These are phyloP conservation scores for Groenewaldozyma auringiensis DNA, from an alignment of 1,139 yeast genomes.

Conservation along the genomic window DNA sequence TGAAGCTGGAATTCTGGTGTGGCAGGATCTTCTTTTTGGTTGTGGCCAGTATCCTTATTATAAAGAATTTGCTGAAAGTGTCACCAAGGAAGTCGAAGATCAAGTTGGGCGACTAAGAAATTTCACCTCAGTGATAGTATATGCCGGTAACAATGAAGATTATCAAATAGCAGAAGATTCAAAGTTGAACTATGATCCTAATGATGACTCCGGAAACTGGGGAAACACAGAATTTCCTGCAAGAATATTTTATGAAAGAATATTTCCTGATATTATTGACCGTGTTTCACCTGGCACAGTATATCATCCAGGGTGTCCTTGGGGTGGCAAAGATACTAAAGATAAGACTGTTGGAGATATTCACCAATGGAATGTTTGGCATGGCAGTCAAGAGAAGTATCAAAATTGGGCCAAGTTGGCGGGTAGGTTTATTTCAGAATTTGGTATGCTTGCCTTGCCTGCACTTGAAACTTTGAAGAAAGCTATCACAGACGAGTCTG, in stretches of 20 bases:
- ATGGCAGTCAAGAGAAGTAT: constrained; percentile 40
- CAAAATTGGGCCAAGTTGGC: constrained; percentile 39
- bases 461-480: constrained; percentile 27
- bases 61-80: constrained; percentile 25
- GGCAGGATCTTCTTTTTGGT: constrained; percentile 48
- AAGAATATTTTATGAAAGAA: constrained; percentile 35
- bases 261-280: constrained; percentile 32
- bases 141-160: constrained; percentile 38
- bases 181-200: constrained; percentile 29
- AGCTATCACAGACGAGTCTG: constrained; percentile 31
- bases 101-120: constrained; percentile 26
- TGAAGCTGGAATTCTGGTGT: constrained; percentile 36
- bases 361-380: constrained; percentile 49
- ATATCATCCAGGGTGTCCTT: constrained; percentile 42
- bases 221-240: constrained; percentile 38
- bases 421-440: constrained; percentile 42
- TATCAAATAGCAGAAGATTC: constrained; percentile 38
- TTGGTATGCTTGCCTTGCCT: constrained; percentile 43
- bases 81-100: constrained; percentile 30
- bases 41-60: constrained; percentile 40
- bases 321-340: constrained; percentile 33
- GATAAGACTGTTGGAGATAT: constrained; percentile 40
- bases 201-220: constrained; percentile 28
- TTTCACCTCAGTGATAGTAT: constrained; percentile 11
- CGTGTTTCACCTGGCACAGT: constrained; percentile 27